Evolutionary conservation across 495 filamentous ascomycete species (phyloP).

Genomic region (Penicillium maclennaniae): DNA sequence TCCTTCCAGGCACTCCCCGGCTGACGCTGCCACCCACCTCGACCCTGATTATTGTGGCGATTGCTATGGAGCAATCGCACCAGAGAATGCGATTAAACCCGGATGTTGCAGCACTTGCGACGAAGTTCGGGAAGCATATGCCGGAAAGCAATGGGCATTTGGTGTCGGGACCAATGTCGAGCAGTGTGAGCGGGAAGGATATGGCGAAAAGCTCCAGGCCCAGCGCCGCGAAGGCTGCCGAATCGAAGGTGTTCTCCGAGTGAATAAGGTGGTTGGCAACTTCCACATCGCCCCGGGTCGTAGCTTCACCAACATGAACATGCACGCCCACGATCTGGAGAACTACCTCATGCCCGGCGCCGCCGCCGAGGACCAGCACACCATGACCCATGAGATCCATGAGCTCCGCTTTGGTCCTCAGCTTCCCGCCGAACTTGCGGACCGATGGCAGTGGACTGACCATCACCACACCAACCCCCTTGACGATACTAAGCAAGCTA

Average conservation of each 20-base stretch:
- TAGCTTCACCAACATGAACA: constrained; percentile 87
- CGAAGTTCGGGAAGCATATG: constrained; percentile 93
- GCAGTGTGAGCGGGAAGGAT: constrained; percentile 94
- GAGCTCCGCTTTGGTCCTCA: constrained; percentile 89
- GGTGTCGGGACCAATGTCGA: constrained; percentile 88
- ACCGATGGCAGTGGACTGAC: constrained; percentile 75
- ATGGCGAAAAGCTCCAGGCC: constrained; percentile 75
- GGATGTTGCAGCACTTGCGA: constrained; percentile 97
- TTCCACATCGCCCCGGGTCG: constrained; percentile 97
- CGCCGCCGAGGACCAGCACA: constrained; percentile 60
- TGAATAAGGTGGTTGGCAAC: constrained; percentile 98
- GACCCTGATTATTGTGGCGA: constrained; percentile 89
- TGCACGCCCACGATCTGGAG: constrained; percentile 96
- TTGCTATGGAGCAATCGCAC: constrained; percentile 82
- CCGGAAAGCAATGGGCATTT: constrained; percentile 83
- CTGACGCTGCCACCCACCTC: constrained; percentile 73
- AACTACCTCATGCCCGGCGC: constrained; percentile 71
- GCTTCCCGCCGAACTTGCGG: constrained; percentile 68
- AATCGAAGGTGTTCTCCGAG: constrained; percentile 84
- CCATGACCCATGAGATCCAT: constrained; percentile 88
- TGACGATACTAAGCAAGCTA: constrained; percentile 74
- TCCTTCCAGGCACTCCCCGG: constrained; percentile 52
- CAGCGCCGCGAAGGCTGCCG: constrained; percentile 92
- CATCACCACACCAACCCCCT: constrained; percentile 91
- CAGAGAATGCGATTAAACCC: constrained; percentile 61